Percentiles rank a stretch among this genome's conserved stretches.
These are phyloP conservation scores for Cercospora berteroae DNA, from an alignment of 2,329 filamentous ascomycete species.

Conservation along the genomic window DNA sequence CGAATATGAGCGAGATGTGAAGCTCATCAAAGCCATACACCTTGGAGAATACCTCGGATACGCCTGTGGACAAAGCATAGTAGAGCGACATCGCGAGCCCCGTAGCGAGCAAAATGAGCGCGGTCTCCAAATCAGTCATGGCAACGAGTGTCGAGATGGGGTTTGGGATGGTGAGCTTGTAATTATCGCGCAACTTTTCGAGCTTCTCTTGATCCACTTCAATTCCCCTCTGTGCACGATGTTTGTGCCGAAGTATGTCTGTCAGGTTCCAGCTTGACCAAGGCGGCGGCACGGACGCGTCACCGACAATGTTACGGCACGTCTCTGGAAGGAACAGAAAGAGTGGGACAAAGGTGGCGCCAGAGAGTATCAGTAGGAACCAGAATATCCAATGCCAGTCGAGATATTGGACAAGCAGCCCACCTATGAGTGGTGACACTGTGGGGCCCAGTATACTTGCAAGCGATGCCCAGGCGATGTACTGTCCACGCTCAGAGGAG, in stretches of 20 bases:
- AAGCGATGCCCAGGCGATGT: slow-evolving; percentile 65
- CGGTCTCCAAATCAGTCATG: slow-evolving; percentile 37
- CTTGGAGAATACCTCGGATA: slow-evolving; percentile 39
- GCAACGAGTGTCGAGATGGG: slow-evolving; percentile 32
- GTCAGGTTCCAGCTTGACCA: slow-evolving; percentile 59
- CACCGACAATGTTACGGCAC: slow-evolving; percentile 54
- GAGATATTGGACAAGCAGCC: slow-evolving; percentile 60
- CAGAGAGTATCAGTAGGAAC: slow-evolving; percentile 52
- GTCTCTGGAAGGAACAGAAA: slow-evolving; percentile 57
- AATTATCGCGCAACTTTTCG: slow-evolving; percentile 27
- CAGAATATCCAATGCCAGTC: slow-evolving; percentile 53
- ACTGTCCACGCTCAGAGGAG: slow-evolving; percentile 67
- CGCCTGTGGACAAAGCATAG: slow-evolving; percentile 44
- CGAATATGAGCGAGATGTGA: slow-evolving; percentile 41
- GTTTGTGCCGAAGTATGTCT: slow-evolving; percentile 38
- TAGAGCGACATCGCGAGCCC: slow-evolving; percentile 44
- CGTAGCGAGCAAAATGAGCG: slow-evolving; percentile 40
- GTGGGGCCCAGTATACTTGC: slow-evolving; percentile 53
- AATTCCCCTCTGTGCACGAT: slow-evolving; percentile 22
- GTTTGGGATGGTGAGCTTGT: slow-evolving; percentile 31
- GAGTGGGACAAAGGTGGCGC: slow-evolving; percentile 54
- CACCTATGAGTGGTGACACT: slow-evolving; percentile 62
- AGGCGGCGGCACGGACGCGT: slow-evolving; percentile 59
- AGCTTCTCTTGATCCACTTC: slow-evolving; percentile 27
- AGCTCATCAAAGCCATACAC: slow-evolving; percentile 44